phyloP scores from a whole-genome alignment of 257 asterid species.

The Perilla frutescens region DNA sequence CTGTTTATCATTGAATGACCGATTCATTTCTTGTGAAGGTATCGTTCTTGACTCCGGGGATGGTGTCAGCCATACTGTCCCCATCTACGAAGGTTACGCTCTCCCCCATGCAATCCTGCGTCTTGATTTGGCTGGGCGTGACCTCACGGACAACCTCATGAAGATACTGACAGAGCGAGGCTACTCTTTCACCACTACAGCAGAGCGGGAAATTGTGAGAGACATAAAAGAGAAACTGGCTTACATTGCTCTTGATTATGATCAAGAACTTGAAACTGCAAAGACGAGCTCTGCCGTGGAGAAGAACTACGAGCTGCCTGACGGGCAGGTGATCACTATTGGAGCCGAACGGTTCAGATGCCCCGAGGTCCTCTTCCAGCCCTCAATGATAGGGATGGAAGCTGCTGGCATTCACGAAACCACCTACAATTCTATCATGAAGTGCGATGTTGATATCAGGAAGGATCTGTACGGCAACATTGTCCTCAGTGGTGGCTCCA shows the following conservation, averaged over 20 bases:
- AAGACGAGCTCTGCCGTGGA: slow-evolving; percentile 55
- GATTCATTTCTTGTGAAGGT: slow-evolving; percentile 28
- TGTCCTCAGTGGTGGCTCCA: slow-evolving; percentile 54
- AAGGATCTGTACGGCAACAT: slow-evolving; percentile 60
- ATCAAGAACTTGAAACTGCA: slow-evolving; percentile 51
- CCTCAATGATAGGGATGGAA: slow-evolving; percentile 58
- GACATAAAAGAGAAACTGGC: slow-evolving; percentile 58
- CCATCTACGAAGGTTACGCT: slow-evolving; percentile 55
- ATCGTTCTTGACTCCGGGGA: slow-evolving; percentile 52
- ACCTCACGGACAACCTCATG: slow-evolving; percentile 51
- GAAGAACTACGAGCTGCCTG: slow-evolving; percentile 58
- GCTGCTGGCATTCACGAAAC: slow-evolving; percentile 60
- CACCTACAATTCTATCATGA: slow-evolving; percentile 58
- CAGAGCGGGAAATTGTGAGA: slow-evolving; percentile 61
- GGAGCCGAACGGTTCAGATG: slow-evolving; percentile 55
- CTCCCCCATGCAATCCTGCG: slow-evolving; percentile 59
- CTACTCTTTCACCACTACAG: slow-evolving; percentile 54
- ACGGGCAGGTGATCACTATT: slow-evolving; percentile 60
- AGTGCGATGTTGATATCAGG: slow-evolving; percentile 64
- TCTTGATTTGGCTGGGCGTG: slow-evolving; percentile 56
- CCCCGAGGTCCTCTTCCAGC: slow-evolving; percentile 64
- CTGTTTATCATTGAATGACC: neutral
- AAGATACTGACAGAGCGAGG: slow-evolving; percentile 56
- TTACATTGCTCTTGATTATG: slow-evolving; percentile 56
- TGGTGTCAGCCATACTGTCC: slow-evolving; percentile 54